Evolutionary conservation across 2,329 filamentous ascomycete species (phyloP).

Genomic region (Pleurostoma richardsiae): DNA sequence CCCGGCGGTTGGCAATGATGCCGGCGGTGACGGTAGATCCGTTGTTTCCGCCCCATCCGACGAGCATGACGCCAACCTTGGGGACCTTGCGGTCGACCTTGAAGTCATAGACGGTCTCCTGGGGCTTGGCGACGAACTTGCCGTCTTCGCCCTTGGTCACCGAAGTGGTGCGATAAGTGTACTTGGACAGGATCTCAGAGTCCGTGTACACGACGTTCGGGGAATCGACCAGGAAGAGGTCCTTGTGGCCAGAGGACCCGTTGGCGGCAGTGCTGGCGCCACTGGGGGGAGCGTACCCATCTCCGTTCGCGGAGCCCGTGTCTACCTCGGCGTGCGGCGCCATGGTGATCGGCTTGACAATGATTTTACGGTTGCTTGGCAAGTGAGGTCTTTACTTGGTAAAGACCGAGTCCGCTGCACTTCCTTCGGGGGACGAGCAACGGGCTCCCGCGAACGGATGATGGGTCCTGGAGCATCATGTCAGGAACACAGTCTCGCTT

Average conservation of each 20-base stretch:
- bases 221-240: constrained; percentile 82
- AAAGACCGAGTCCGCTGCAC: constrained; percentile 66
- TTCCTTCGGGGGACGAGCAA: constrained; percentile 84
- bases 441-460: constrained; percentile 96
- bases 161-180: constrained; percentile 91
- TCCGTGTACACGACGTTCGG: constrained; percentile 91
- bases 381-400: constrained; percentile 42
- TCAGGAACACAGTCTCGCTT: constrained; percentile 16
- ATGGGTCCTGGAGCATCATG: constrained; percentile 60
- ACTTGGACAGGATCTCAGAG: constrained; percentile 83
- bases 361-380: constrained; percentile 16
- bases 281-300: constrained; percentile 40
- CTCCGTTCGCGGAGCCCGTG: constrained; percentile 54
- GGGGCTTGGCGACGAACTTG: constrained; percentile 77
- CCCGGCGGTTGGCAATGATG: constrained; percentile 89
- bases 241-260: constrained; percentile 38
- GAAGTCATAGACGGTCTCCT: constrained; percentile 92
- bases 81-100: constrained; percentile 91
- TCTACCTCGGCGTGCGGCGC: constrained; percentile 79
- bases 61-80: constrained; percentile 94
- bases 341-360: constrained; percentile 53
- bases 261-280: constrained; percentile 33
- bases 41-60: constrained; percentile 98
- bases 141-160: constrained; percentile 66
- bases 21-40: constrained; percentile 95